Base-by-base conservation (phyloP, 805 yeast genomes). In the Ogataea salicorniae region DNA sequence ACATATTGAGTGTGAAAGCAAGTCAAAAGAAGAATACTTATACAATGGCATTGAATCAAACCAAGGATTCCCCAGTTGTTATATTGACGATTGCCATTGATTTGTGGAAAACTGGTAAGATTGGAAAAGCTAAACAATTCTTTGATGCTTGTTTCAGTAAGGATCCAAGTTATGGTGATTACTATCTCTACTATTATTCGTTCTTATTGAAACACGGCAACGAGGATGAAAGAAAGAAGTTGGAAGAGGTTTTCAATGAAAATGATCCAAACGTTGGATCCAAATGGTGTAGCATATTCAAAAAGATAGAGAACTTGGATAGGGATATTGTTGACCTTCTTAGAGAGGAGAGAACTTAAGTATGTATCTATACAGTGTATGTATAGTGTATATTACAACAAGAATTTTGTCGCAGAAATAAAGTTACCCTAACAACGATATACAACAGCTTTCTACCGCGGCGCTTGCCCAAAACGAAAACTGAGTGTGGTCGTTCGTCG, bases 41-140 rank as follows among this genome's bases (percentile, higher is more conserved):
- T 45, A 73, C 81, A 23, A 87, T 83, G 56, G 96, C 97, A 0
- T 70, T 92, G 52, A 78, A 75, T 47, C 73, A 73, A 11, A 86
- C 95, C 0, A 68, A 75, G 39, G 84, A 84, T 52, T 72, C 82
- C 43, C 73, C 83, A 0, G 49, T 71, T 16, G 76, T 92, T 1
- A 67, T 91, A 13, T 54, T 78, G 13, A 73, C 79, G 0, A 82
- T 89, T 33, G 97, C 94, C 0, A 67, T 72, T 13, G 76, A 80
- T 47, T 81, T 90, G 51, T 83, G 84, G 83, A 57, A 68, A 1
- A 84, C 79, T 23, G 83, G 85, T 0, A 85, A 85, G 53, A 64
- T 74, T 23, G 66, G 74, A 1, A 83, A 81, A 53, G 87, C 95
- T 0, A 69, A 72, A 46, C 73, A 81, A 14, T 91, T 96, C 89